phyloP scores from a whole-genome alignment of 2,329 filamentous ascomycete genomes.

The Diaporthe sp. region DNA sequence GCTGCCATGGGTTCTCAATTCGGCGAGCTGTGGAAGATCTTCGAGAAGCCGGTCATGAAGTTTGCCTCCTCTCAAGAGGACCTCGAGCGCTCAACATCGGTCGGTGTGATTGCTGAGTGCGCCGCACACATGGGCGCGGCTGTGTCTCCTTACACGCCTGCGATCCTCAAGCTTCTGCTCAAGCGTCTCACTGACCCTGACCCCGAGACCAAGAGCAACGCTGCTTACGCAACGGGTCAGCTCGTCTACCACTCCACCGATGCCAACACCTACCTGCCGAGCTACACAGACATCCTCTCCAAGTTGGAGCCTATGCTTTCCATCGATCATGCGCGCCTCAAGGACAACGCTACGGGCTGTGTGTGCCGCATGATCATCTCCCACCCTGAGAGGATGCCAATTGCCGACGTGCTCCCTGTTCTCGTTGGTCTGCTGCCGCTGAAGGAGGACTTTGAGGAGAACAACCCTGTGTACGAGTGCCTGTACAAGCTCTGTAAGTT shows the following conservation, averaged over 20 bases:
- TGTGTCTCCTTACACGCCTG: conserved; percentile 85
- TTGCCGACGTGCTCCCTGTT: conserved; percentile 84
- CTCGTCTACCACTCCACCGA: conserved; percentile 86
- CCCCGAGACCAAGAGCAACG: conserved; percentile 92
- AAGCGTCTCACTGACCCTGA: conserved; percentile 93
- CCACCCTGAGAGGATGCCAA: conserved; percentile 85
- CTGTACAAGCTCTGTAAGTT: conserved; percentile 86
- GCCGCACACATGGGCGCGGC: conserved; percentile 85
- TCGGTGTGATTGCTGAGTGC: conserved; percentile 93
- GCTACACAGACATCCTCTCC: conserved; percentile 82
- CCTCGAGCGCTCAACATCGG: conserved; percentile 89
- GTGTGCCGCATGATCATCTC: conserved; percentile 92
- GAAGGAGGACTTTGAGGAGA: conserved; percentile 96
- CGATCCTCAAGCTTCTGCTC: conserved; percentile 83
- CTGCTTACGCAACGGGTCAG: conserved; percentile 90
- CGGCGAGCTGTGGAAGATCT: conserved; percentile 92
- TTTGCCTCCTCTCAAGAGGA: conserved; percentile 88
- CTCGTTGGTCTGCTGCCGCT: conserved; percentile 86
- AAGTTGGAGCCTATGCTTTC: conserved; percentile 90
- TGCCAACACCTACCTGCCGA: conserved; percentile 78
- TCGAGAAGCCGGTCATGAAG: conserved; percentile 91
- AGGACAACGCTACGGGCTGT: conserved; percentile 95
- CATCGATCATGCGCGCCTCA: conserved; percentile 82
- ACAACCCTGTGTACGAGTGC: conserved; percentile 92
- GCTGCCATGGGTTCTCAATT: conserved; percentile 86